phyloP scores from a whole-genome alignment of 129 eudicot genomes.

The Heracleum sosnowskyi region DNA sequence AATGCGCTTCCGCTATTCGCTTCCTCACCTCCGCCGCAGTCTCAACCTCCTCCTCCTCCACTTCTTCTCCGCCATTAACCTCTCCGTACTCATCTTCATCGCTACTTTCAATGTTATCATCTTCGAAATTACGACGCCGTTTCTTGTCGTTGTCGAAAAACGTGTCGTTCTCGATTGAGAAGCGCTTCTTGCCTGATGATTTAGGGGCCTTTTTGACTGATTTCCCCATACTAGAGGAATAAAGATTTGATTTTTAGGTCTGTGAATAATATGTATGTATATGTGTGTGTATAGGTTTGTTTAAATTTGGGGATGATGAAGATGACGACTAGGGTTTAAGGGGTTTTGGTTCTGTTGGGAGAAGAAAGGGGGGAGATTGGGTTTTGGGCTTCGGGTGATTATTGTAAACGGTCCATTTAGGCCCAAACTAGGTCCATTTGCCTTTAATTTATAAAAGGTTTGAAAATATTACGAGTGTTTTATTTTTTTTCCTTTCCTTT shows the following conservation, averaged over 20 bases:
- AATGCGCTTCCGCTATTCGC: slow-evolving; percentile 40
- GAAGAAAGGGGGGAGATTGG: background rate
- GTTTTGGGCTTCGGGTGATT: no score
- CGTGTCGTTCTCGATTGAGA: slow-evolving; percentile 32
- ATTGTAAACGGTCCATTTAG: no score
- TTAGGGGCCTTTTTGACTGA: background rate
- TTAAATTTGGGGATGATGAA: background rate
- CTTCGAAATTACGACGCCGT: slow-evolving; percentile 24
- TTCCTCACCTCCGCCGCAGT: slow-evolving; percentile 63
- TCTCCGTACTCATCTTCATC: slow-evolving; percentile 15
- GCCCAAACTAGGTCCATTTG: no score
- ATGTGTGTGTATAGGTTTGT: background rate
- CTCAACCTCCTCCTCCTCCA: slow-evolving; percentile 47
- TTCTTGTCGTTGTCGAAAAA: slow-evolving; percentile 34
- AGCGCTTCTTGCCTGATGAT: slow-evolving; percentile 13
- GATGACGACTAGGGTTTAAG: background rate
- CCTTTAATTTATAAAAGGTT: no score
- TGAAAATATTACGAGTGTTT: no score
- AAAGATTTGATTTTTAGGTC: background rate
- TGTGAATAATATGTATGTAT: background rate
- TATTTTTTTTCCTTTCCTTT: no score
- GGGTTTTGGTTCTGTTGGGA: background rate
- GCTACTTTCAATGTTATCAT: slow-evolving; percentile 29
- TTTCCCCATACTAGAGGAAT: background rate
- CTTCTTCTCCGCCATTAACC: slow-evolving; percentile 28